A percentile compares a stretch with the other conserved stretches of the same genome.
These are phyloP conservation scores for Osmanthus fragrans DNA, from an alignment of 257 asterid genomes.

Conservation along the genomic window DNA sequence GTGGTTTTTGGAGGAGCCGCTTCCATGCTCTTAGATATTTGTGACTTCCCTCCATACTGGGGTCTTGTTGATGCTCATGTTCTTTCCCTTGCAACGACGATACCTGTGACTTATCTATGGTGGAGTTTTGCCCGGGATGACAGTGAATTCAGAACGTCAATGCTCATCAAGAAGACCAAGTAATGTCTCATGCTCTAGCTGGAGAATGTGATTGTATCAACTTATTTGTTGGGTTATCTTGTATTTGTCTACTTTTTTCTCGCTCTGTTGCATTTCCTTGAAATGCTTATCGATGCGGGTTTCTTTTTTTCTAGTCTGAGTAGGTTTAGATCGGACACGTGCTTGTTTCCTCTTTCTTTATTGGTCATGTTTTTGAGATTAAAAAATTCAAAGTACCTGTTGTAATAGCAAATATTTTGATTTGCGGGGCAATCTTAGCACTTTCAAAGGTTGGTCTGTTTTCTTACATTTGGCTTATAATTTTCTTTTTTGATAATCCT, in stretches of 20 bases:
- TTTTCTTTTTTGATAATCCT: too few relatives aligned
- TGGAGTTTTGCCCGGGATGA: slow-evolving; percentile 86
- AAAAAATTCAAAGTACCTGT: background rate
- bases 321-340: slow-evolving; percentile 26
- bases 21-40: slow-evolving; percentile 26
- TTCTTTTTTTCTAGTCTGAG: slow-evolving; percentile 33
- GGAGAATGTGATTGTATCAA: slow-evolving; percentile 13
- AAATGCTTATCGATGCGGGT: slow-evolving; percentile 47
- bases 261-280: slow-evolving; percentile 33
- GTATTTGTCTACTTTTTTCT: slow-evolving; percentile 39
- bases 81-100: slow-evolving; percentile 77
- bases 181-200: slow-evolving; percentile 20
- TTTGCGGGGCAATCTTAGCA: background rate
- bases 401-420: background rate
- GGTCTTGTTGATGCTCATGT: slow-evolving; percentile 85
- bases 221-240: slow-evolving; percentile 21
- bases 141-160: slow-evolving; percentile 60
- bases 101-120: slow-evolving; percentile 72
- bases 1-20: too few relatives aligned
- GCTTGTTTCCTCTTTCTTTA: slow-evolving; percentile 11
- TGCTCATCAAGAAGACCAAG: slow-evolving; percentile 62
- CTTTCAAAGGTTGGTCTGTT: background rate
- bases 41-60: slow-evolving; percentile 75
- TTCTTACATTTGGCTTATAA: background rate
- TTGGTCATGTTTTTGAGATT: slow-evolving; percentile 2